Evolutionary conservation across 2,329 filamentous ascomycete genomes (phyloP).

Genomic region (Fusarium sterilihyphosum): DNA sequence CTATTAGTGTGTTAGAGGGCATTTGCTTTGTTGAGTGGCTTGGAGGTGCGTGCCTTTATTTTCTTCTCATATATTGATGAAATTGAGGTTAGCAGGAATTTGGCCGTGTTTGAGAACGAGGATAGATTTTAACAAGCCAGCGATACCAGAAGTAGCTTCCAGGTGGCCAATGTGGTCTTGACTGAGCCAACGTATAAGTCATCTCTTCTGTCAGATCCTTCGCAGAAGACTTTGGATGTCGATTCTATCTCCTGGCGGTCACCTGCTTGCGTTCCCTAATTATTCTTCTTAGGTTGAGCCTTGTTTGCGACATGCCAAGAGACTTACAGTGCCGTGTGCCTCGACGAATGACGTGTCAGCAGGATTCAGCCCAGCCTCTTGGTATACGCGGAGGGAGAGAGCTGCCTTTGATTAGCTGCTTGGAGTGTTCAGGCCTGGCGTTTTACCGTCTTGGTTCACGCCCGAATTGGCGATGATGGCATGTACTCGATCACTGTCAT

Average conservation of each 20-base stretch:
- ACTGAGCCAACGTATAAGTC: conserved; percentile 5
- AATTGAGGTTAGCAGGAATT: conserved; percentile 2
- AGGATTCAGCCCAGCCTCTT: conserved; percentile 1
- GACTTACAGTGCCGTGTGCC: background rate
- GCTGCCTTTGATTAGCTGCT: background rate
- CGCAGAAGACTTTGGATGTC: background rate
- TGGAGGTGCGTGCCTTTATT: background rate
- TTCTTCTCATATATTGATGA: conserved; percentile 5
- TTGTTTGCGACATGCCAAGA: fast-evolving
- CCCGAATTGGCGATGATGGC: conserved; percentile 5
- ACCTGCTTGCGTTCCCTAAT: conserved; percentile 2
- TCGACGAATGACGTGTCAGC: background rate
- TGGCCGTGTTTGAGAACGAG: background rate
- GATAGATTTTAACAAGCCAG: conserved; percentile 1
- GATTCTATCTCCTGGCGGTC: conserved; percentile 5
- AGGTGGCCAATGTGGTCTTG: conserved; percentile 6
- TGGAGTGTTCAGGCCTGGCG: conserved; percentile 1
- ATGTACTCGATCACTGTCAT: background rate
- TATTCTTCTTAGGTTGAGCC: background rate
- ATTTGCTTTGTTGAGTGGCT: no score
- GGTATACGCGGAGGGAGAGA: background rate
- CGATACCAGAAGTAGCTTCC: background rate
- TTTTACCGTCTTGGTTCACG: conserved; percentile 10
- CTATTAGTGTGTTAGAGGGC: background rate
- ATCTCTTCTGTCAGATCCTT: background rate